phyloP scores from a whole-genome alignment of 441 rosid genomes.

The Euphorbia schlechtendalii region DNA sequence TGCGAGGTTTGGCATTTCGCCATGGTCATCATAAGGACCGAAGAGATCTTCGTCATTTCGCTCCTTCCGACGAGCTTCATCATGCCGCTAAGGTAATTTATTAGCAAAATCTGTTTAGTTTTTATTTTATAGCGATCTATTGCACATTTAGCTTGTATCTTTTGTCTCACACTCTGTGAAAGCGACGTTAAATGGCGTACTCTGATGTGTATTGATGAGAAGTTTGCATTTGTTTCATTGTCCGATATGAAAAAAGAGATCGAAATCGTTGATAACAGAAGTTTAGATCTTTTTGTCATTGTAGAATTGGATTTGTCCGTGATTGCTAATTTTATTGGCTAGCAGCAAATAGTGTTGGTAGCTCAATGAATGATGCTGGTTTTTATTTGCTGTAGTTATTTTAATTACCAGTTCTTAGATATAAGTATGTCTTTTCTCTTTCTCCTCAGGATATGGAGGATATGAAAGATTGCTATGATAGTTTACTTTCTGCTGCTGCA shows the following conservation, averaged over 20 bases:
- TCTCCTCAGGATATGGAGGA: conserved; percentile 67
- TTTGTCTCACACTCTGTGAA: not conserved
- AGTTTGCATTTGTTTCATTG: not conserved
- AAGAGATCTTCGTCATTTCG: conserved; percentile 1
- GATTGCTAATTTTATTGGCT: not conserved
- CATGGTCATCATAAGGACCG: conserved; percentile 1
- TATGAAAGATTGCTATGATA: conserved; percentile 89
- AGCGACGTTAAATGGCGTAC: not conserved
- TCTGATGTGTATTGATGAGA: not conserved
- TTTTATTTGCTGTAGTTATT: not conserved
- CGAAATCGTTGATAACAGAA: not conserved
- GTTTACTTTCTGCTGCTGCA: conserved; percentile 93
- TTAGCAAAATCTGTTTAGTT: not conserved
- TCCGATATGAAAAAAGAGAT: not conserved
- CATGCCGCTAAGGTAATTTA: not conserved
- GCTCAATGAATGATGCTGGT: not conserved
- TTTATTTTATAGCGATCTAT: not conserved
- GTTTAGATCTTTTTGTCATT: too few relatives aligned
- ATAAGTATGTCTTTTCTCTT: not conserved
- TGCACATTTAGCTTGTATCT: not conserved
- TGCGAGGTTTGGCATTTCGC: conserved; percentile 4
- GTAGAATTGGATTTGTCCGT: not conserved
- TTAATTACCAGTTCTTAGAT: not conserved
- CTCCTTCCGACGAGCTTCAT: not conserved
- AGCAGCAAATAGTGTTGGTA: not conserved